phyloP scores from a whole-genome alignment of 202 grass and related monocot genomes.

The Saccharum hybrid region DNA sequence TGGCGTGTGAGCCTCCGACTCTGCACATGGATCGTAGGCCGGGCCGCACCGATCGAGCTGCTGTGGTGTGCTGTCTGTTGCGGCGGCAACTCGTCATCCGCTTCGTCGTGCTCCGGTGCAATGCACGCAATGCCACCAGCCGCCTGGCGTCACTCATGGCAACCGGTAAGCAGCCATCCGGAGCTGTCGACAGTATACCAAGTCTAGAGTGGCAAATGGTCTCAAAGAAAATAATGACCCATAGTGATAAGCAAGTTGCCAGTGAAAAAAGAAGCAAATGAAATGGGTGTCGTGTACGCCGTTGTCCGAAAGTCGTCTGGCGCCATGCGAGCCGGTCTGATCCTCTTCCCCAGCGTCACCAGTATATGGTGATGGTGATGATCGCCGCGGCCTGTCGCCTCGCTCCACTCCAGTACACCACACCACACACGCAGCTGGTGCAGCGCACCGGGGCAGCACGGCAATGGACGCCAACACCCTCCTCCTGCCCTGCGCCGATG shows the following conservation, averaged over 20 bases:
- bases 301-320: constrained; percentile 21
- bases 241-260: background rate
- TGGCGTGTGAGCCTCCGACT: background rate
- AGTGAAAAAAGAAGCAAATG: no score
- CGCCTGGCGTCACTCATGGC: background rate
- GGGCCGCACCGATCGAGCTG: background rate
- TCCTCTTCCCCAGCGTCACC: constrained; percentile 5
- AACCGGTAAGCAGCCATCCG: background rate
- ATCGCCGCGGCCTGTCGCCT: background rate
- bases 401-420: background rate
- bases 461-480: constrained; percentile 44
- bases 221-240: background rate
- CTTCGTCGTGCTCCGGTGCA: background rate
- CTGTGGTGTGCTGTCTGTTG: background rate
- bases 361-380: constrained; percentile 6
- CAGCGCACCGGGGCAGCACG: no score
- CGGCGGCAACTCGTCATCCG: background rate
- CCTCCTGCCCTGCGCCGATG: constrained; percentile 42
- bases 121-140: constrained; percentile 6
- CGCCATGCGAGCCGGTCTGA: constrained; percentile 31
- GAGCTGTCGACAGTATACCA: background rate
- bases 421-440: background rate
- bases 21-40: background rate
- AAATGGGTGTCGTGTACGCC: no score
- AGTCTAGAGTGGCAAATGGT: background rate